A percentile compares a stretch with the other conserved stretches of the same genome.
Conservation (phyloP, 768 basidiomycete species). For the Albatrellus ellisii region DNA sequence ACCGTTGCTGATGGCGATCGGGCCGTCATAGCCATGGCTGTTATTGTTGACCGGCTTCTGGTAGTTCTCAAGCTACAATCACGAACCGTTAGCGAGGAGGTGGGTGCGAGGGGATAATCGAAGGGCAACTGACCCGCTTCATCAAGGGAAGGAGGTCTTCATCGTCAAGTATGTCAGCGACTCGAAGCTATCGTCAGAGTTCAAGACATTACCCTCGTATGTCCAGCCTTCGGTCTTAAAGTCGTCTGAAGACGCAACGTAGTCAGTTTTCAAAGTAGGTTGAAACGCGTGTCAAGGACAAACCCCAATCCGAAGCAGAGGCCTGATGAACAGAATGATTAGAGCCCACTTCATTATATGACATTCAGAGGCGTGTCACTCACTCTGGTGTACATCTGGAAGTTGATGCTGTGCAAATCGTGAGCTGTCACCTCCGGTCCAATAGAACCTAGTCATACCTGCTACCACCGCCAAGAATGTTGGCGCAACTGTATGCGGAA, state of each 20-base stretch:
- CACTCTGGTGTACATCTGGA: slow-evolving; percentile 30
- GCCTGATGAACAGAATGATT: slow-evolving; percentile 25
- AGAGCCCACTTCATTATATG: neutral
- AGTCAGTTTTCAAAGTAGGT: slow-evolving; percentile 1
- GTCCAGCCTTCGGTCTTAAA: slow-evolving; percentile 64
- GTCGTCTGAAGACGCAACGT: slow-evolving; percentile 31
- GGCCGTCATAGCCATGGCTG: slow-evolving; percentile 58
- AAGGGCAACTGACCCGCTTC: slow-evolving; percentile 35
- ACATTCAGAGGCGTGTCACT: slow-evolving; percentile 3
- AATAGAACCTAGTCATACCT: slow-evolving; percentile 1
- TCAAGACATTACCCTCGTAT: slow-evolving; percentile 32
- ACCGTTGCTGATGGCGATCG: slow-evolving; percentile 64
- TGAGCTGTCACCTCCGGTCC: neutral
- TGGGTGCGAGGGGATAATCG: neutral
- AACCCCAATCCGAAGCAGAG: slow-evolving; percentile 61
- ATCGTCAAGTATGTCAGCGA: neutral
- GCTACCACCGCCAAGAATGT: slow-evolving; percentile 21
- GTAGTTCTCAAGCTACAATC: slow-evolving; percentile 53
- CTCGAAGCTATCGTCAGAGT: neutral
- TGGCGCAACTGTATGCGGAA: slow-evolving; percentile 37
- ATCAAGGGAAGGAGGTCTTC: slow-evolving; percentile 59
- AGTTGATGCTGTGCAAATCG: slow-evolving; percentile 44
- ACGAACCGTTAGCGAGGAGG: neutral
- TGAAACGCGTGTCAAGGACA: slow-evolving; percentile 8
- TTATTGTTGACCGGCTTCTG: slow-evolving; percentile 59